Base-by-base conservation (phyloP, 2,329 filamentous ascomycete genomes). In the Ambrosiella beaveri region DNA sequence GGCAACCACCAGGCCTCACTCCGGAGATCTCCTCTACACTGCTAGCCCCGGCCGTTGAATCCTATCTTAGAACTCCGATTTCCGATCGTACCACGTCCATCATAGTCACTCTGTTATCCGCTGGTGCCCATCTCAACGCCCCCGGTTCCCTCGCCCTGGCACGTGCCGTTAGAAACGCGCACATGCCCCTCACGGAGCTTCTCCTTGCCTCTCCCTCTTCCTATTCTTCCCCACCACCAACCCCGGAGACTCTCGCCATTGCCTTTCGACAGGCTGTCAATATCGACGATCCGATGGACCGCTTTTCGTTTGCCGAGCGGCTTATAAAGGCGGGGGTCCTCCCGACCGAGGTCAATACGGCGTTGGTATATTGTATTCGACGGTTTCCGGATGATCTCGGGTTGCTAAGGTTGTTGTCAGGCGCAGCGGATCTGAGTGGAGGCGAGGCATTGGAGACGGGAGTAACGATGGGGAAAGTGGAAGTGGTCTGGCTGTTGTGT, bases 101-200 rank as follows among this genome's bases (percentile, higher is more conserved):
- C 0, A 59, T 80, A 39, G 71, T 72, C 57, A 66, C 71, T 0
- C 69, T 82, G 0, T 64, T 82, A 1, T 68, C 71, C 1, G 69
- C 73, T 1, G 76, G 77, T 0, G 79, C 78, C 1, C 74, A 80
- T 52, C 68, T 79, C n/a, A 80, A 81, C 61, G 69, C 71, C 1
- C 71, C 73, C 59, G 74, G 78, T 35, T 77, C 73, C 0, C 71
- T 74, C 1, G 72, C 78, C 0, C 65, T 82, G 0, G 75, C 75
- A 56, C 69, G 70, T 57, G 76, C 77, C 3, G 72, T 81, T 1
- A 71, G 71, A 15, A 71, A 70, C 1, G 71, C 72, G 12, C 70
- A 75, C 50, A 65, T 68, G 0, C 68, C 69, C 3, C 65, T 81
- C 7, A 71, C 74, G 8, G 75, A 79, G 47, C 64, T 78, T 19